Conservation (phyloP, 2,329 filamentous ascomycete genomes). For the Neonectria punicea region DNA sequence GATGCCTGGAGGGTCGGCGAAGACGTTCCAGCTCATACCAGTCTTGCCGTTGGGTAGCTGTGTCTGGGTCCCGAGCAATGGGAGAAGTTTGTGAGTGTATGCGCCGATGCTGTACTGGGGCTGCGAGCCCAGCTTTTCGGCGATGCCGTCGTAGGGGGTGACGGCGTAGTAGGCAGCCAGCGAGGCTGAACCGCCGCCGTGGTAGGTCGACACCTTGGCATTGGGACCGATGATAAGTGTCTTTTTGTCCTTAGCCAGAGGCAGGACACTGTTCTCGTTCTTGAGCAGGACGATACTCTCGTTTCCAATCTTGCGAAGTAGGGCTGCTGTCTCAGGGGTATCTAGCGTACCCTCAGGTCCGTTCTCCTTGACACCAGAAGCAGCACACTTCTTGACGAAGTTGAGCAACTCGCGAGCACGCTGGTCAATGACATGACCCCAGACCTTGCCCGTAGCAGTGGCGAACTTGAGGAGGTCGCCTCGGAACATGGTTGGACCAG, state of each 20-base stretch:
- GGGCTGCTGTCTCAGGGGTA: conserved; percentile 69
- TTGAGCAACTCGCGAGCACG: conserved; percentile 67
- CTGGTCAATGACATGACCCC: conserved; percentile 64
- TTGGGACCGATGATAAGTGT: conserved; percentile 68
- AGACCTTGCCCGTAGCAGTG: conserved; percentile 66
- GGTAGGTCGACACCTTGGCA: conserved; percentile 65
- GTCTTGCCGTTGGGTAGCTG: conserved; percentile 62
- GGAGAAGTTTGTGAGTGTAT: conserved; percentile 73
- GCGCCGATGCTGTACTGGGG: conserved; percentile 68
- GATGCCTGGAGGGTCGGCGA: conserved; percentile 65
- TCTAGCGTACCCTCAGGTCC: conserved; percentile 65
- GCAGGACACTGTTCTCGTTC: conserved; percentile 73
- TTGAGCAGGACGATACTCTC: conserved; percentile 80
- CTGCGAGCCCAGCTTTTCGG: conserved; percentile 56
- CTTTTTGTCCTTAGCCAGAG: conserved; percentile 70
- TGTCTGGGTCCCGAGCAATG: conserved; percentile 64
- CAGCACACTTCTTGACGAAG: conserved; percentile 67
- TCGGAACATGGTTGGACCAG: conserved; percentile 62
- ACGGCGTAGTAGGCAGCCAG: conserved; percentile 72
- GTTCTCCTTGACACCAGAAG: conserved; percentile 63
- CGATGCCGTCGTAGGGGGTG: conserved; percentile 78
- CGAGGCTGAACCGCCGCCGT: conserved; percentile 74
- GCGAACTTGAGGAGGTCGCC: conserved; percentile 63
- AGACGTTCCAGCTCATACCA: conserved; percentile 72
- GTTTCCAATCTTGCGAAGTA: conserved; percentile 73